phyloP scores from a whole-genome alignment of 2,329 filamentous ascomycete genomes.

The Rachicladosporium sp. region DNA sequence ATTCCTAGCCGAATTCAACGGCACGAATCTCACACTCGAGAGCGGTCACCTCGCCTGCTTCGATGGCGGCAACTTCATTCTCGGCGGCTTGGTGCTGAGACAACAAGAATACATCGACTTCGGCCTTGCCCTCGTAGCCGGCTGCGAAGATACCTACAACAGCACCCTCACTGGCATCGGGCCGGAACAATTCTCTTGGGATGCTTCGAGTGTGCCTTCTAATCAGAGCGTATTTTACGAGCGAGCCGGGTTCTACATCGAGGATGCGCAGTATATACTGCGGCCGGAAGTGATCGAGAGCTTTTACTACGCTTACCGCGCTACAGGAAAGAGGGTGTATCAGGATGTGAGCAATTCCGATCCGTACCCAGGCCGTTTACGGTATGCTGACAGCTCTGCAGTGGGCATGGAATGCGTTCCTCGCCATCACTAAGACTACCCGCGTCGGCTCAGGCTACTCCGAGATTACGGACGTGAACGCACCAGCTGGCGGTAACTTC shows the following conservation, averaged over 20 bases:
- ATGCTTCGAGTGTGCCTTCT: conserved; percentile 13
- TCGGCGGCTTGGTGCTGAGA: conserved; percentile 60
- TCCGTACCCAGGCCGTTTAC: too few relatives aligned
- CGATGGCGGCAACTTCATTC: conserved; percentile 71
- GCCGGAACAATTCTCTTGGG: conserved; percentile 46
- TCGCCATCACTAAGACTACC: conserved; percentile 52
- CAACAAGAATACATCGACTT: conserved; percentile 58
- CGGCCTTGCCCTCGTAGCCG: conserved; percentile 57
- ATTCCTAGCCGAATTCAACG: conserved; percentile 51
- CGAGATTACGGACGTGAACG: conserved; percentile 54
- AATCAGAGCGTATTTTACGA: conserved; percentile 48
- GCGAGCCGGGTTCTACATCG: conserved; percentile 60
- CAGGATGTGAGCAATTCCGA: conserved; percentile 51
- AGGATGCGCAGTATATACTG: conserved; percentile 49
- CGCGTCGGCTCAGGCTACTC: conserved; percentile 55
- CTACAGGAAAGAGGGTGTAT: conserved; percentile 63
- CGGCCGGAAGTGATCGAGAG: conserved; percentile 74
- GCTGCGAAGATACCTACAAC: conserved; percentile 63
- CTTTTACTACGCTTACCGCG: conserved; percentile 76
- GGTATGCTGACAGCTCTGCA: too few relatives aligned
- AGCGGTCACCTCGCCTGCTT: conserved; percentile 59
- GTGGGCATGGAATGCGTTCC: conserved; percentile 72
- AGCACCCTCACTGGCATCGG: conserved; percentile 61
- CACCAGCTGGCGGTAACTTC: conserved; percentile 45
- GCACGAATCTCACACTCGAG: conserved; percentile 25